Base-by-base conservation (phyloP, 2,329 filamentous ascomycete species). In the Lasiodiplodia theobromae region DNA sequence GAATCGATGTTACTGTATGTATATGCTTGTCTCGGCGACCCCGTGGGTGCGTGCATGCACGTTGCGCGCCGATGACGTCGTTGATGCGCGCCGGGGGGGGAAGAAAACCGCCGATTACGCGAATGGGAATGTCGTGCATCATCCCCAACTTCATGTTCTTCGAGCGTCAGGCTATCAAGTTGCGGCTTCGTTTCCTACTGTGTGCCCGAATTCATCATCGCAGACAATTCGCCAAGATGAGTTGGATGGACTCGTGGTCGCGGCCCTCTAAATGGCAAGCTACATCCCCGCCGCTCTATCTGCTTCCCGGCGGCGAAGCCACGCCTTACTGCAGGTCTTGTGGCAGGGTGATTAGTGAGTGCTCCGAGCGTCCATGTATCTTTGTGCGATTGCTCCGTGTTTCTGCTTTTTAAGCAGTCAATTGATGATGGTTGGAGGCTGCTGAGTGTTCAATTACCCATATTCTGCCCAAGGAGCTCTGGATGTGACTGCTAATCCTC, bases 271-370 rank as follows among this genome's bases (percentile, higher is more conserved):
- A 83, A 70, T 75, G 77, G 54, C 74, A 78, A 40, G 74, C 80
- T 40, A 79, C 78, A 1, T 87, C 86, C 12, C 83, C 85, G 11
- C 87, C 87, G 0, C 83, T 84, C 60, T 89, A 89, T 72, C 79
- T 89, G 31, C 79, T 79, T 0, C 73, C 78, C 1, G 74, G 81
- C 2, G 81, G 82, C 53, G 84, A 86, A 58, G 75, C 79, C 31
- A 84, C 83, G 0, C 83, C 84, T 0, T 89, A 89, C 74, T 88
- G 86, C 71, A 83, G 84, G 70, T 83, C 84, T 14, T 89, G 87
- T 71, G 87, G 88, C 0, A 81, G 87, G 51, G 82, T 87, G 2
- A 87, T 88, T 49, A 82, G 84, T 71, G 75, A 77, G 74, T 51
- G 11, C 5, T 11, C 54, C 10, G 18, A 12, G 14, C 14, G 23